These are phyloP conservation scores for Capsicum chinense DNA, from an alignment of 257 asterid genomes.

Conservation along the genomic window DNA sequence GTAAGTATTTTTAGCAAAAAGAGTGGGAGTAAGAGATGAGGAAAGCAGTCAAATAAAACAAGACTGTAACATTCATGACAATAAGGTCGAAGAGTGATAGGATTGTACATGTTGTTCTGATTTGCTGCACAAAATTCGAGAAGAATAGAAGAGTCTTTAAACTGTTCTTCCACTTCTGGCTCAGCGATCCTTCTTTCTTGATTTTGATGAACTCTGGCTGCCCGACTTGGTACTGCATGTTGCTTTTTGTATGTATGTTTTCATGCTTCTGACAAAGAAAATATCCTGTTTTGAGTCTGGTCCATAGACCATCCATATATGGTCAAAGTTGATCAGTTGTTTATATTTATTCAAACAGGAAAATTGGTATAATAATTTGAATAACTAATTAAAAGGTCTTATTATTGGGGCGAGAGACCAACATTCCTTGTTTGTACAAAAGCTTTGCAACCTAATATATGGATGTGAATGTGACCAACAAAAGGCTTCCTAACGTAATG, in stretches of 20 bases:
- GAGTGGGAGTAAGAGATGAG: neutral
- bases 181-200: constrained; percentile 19
- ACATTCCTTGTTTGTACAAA: neutral
- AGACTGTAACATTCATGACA: neutral
- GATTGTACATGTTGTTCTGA: neutral
- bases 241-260: constrained; percentile 3
- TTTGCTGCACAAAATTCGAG: neutral
- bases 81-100: neutral
- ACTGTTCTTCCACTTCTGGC: neutral
- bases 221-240: neutral
- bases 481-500: neutral
- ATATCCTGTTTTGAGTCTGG: neutral
- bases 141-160: constrained; percentile 17
- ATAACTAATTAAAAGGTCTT: neutral
- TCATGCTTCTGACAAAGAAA: constrained; percentile 24
- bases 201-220: neutral
- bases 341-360: neutral
- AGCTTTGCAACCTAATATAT: neutral
- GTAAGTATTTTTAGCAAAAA: too few species aligned
- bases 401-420: neutral
- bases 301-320: neutral
- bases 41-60: constrained; percentile 22
- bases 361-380: neutral
- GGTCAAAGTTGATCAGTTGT: neutral
- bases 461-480: neutral